phyloP scores from a whole-genome alignment of 495 filamentous ascomycete species.

The Aspergillus nidulans region DNA sequence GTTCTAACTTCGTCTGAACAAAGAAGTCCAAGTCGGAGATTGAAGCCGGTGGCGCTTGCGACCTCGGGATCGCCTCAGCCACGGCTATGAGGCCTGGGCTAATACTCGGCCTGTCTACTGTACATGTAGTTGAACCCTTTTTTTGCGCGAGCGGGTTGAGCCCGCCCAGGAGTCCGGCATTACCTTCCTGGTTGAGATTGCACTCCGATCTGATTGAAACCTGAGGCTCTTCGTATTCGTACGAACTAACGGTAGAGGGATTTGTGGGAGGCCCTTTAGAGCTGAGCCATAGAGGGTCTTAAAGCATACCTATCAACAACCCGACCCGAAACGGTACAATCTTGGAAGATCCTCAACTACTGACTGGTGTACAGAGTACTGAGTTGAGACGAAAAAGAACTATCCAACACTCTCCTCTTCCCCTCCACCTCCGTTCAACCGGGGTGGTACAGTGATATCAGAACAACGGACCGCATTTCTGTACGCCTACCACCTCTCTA shows the following conservation, averaged over 20 bases:
- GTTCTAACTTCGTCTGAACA: neutral
- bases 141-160: too few species aligned
- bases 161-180: neutral
- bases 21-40: neutral
- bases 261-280: too few species aligned
- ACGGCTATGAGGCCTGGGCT: neutral
- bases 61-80: neutral
- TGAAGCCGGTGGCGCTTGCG: neutral
- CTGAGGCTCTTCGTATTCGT: neutral
- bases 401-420: too few species aligned
- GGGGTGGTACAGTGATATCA: too few species aligned
- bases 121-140: neutral
- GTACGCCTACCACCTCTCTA: neutral
- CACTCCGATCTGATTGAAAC: neutral
- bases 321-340: too few species aligned
- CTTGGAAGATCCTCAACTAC: too few species aligned
- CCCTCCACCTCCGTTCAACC: too few species aligned
- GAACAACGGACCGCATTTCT: too few species aligned
- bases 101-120: neutral
- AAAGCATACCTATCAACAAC: too few species aligned
- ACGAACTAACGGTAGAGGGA: neutral
- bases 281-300: too few species aligned
- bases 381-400: too few species aligned
- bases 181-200: neutral
- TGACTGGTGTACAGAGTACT: too few species aligned